Evolutionary conservation across 768 basidiomycete species (phyloP).

Genomic region (Sporobolomyces roseus): DNA sequence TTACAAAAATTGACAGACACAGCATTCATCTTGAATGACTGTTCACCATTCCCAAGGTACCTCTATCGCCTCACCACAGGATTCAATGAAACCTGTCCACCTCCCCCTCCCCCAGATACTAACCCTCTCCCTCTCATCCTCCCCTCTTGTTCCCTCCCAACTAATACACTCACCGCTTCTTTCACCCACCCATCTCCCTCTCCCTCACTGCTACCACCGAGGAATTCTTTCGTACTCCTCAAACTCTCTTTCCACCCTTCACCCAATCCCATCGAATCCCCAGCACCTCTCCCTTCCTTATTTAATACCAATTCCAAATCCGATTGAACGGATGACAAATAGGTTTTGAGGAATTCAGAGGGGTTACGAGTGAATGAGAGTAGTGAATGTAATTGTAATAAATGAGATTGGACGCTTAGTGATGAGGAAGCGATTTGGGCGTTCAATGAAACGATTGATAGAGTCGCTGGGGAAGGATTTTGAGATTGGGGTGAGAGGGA

Average conservation of each 20-base stretch:
- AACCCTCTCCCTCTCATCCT: too few species aligned
- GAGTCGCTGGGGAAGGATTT: not conserved
- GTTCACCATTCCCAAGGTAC: not conserved
- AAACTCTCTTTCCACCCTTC: not conserved
- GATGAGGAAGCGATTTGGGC: constrained; percentile 17
- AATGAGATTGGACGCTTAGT: not conserved
- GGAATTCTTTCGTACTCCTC: not conserved
- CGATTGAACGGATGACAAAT: not conserved
- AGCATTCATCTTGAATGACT: too few species aligned
- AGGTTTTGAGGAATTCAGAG: constrained; percentile 3
- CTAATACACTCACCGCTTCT: constrained; percentile 24
- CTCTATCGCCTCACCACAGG: too few species aligned
- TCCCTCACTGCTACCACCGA: not conserved
- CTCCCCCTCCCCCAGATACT: not conserved
- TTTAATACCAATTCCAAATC: constrained; percentile 2
- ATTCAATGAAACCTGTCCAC: not conserved
- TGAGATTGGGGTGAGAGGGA: not conserved
- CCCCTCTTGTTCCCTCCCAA: too few species aligned
- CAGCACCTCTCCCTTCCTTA: not conserved
- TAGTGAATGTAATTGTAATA: constrained; percentile 6
- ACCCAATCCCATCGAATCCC: not conserved
- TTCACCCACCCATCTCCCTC: constrained; percentile 21
- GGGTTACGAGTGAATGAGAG: constrained; percentile 23
- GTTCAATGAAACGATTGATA: constrained; percentile 15
- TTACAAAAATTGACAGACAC: too few species aligned